Base-by-base conservation (phyloP, 2,329 filamentous ascomycete genomes). In the Aquanectria penicillioides region DNA sequence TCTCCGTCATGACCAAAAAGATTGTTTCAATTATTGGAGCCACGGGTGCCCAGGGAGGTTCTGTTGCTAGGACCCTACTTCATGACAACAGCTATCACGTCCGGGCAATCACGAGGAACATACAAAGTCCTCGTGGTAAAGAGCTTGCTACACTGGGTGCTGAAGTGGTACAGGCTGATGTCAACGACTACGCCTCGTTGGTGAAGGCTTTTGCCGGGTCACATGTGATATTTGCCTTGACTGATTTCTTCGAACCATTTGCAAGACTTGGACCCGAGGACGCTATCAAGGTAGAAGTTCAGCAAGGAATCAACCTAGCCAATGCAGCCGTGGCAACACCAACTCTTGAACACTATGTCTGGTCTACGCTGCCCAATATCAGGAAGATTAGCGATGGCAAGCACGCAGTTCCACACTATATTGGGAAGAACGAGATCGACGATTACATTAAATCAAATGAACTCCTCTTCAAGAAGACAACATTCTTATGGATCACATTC, bases 321-420 rank as follows among this genome's bases (percentile, higher is more conserved):
- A 71, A 72, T 5, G 79, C 79, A 3, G 80, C 80, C 1, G 70
- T 74, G 0, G 57, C 65, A 7, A 77, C 70, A 0, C 12, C 64
- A 0, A 74, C 76, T 0, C 71, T 83, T 1, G 68, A 78, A 51
- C 78, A 81, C 58, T 82, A 76, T 62, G 71, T 82, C 51, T 81
- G 78, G 78, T 79, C 75, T 7, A 81, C 80, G 0, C 70, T 80
- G 5, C 80, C 80, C 2, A 73, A 74, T 29, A 66, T 71, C 5
- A 65, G 61, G 28, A 63, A 57, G 11, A 68, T 75, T 13, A 72
- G 72, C 5, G 57, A 61, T 1, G 77, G 78, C 1, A 73, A 74
- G 43, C 55, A 67, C 3, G 29, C 66, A 4, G 71, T 79, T 0
- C 75, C 78, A 1, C 78, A 82, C 57, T 79, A 78, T 58, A 77